Base-by-base conservation (phyloP, 2,329 filamentous ascomycete genomes). In the Scleromitrula shiraiana region DNA sequence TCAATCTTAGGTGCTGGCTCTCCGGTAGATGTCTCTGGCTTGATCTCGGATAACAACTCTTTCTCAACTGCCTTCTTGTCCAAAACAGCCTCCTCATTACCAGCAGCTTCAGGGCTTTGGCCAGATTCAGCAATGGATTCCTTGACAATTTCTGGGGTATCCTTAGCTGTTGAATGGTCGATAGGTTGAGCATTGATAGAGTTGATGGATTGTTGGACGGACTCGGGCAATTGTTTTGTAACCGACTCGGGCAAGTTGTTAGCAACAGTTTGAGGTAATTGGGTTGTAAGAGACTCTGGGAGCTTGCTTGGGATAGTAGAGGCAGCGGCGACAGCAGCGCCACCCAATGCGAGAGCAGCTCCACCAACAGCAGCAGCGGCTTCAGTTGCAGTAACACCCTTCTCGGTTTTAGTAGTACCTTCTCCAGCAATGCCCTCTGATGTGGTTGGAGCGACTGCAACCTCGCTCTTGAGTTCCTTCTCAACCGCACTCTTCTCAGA, bases 61-160 rank as follows among this genome's bases (percentile, higher is more conserved):
- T 77, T 66, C 70, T 94, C 87, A 5, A 89, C 73, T 9, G 72
- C 74, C 64, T 78, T 79, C 77, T 91, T 93, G 59, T 90, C 85
- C 53, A 76, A 68, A 5, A 93, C 84, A 15, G 82, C 84, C 46
- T 74, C 73, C 2, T 78, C 70, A 66, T 81, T 83, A 46, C 77
- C 76, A 27, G 84, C 78, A 29, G 87, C 87, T 67, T 93, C 88
- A 7, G 86, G 83, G 51, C 70, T 72, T 59, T 74, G 65, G 46
- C 78, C 76, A 19, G 84, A 75, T 59, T 75, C 71, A 32, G 67
- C 62, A 39, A 80, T 75, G 8, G 76, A 79, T 56, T 78, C 70
- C 65, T 76, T 75, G 20, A 82, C 78, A 55, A 76, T 70, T 23
- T 63, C 61, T 44, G 78, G 78, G 5, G 79, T 75, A 53, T 74